Percentiles rank a stretch among this genome's conserved stretches.
Conservation (phyloP, 192 early-diverging fungal species). For the Pilobolus umbonatus region DNA sequence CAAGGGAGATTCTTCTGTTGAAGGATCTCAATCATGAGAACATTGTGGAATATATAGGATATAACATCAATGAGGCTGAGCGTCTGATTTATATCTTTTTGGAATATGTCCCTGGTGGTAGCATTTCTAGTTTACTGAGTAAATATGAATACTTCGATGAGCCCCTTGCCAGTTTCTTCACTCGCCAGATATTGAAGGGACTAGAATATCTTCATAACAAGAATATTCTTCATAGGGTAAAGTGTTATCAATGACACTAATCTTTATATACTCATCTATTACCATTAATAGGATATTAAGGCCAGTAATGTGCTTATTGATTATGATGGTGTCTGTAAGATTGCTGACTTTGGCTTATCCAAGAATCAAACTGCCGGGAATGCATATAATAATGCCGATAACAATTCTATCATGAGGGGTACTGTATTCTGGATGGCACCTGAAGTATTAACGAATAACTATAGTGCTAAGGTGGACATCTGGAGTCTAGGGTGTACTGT, state of each 20-base stretch:
- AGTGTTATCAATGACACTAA: constrained; percentile 4
- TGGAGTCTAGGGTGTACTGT: constrained; percentile 87
- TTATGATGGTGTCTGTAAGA: constrained; percentile 85
- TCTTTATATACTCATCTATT: neutral
- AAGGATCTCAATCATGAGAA: constrained; percentile 82
- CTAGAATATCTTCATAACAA: constrained; percentile 81
- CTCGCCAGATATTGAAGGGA: constrained; percentile 78
- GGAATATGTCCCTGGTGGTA: constrained; percentile 95
- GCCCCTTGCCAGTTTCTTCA: constrained; percentile 65
- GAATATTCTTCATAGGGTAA: constrained; percentile 67
- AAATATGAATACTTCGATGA: constrained; percentile 71
- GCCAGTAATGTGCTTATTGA: constrained; percentile 76
- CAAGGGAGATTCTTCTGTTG: constrained; percentile 69
- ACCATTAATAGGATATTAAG: constrained; percentile 64
- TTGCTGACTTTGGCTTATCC: constrained; percentile 95
- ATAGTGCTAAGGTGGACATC: constrained; percentile 91
- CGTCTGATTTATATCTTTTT: constrained; percentile 87
- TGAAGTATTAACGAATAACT: constrained; percentile 79
- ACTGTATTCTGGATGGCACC: constrained; percentile 96
- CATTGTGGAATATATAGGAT: constrained; percentile 91
- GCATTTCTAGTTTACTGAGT: constrained; percentile 72
- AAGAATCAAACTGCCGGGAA: constrained; percentile 58
- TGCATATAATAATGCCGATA: constrained; percentile 39
- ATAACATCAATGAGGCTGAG: constrained; percentile 45
- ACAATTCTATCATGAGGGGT: constrained; percentile 36